These are phyloP conservation scores for Neurospora sp. DNA, from an alignment of 495 filamentous ascomycete genomes.

Conservation along the genomic window DNA sequence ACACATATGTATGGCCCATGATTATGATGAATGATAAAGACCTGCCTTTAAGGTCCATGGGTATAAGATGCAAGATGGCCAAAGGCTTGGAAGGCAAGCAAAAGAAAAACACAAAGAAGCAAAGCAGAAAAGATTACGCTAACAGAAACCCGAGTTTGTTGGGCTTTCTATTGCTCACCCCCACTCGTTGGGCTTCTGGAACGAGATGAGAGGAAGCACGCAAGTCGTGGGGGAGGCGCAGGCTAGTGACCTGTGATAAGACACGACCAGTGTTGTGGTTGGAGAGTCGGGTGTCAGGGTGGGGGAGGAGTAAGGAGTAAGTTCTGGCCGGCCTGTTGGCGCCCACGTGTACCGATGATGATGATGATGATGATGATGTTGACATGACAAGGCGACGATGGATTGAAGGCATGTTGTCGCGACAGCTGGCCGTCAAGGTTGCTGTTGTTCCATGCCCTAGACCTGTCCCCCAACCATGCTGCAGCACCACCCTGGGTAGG, in stretches of 20 bases:
- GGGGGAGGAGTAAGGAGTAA: background rate
- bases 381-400: background rate
- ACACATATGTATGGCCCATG: background rate
- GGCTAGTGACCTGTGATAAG: background rate
- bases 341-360: background rate
- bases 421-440: background rate
- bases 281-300: background rate
- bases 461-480: background rate
- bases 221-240: background rate
- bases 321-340: background rate
- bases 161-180: background rate
- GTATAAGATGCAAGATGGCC: background rate
- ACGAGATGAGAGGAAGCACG: background rate
- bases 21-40: background rate
- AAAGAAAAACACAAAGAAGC: background rate
- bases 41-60: background rate
- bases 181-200: background rate
- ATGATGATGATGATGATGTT: background rate
- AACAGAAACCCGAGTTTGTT: background rate
- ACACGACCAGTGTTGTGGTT: background rate
- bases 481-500: background rate
- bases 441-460: background rate
- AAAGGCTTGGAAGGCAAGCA: background rate
- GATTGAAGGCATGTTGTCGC: background rate
- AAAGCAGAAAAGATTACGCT: background rate